These are phyloP conservation scores for Cyberlindnera xylosilytica DNA, from an alignment of 805 yeast species.

Conservation along the genomic window DNA sequence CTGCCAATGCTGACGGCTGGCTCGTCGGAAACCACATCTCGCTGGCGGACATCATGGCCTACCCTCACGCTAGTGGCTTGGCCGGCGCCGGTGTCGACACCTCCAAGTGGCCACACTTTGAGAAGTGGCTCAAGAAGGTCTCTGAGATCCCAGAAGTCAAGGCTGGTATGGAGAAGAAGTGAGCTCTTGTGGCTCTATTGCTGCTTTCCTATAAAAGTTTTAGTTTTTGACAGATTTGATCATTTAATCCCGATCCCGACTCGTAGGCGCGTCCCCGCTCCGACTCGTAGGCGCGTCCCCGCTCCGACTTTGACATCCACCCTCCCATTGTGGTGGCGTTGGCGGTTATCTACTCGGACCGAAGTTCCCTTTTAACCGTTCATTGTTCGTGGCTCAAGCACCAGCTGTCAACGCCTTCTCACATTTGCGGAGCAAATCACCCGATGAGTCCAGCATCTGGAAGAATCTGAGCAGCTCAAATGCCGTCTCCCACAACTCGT, in stretches of 20 bases:
- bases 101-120: slow-evolving; percentile 15
- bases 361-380: too few species aligned
- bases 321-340: too few species aligned
- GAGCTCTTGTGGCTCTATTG: neutral
- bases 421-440: slow-evolving; percentile 19
- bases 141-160: slow-evolving; percentile 12
- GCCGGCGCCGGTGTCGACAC: slow-evolving; percentile 8
- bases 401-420: slow-evolving; percentile 3
- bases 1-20: slow-evolving; percentile 42
- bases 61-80: slow-evolving; percentile 30
- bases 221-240: too few species aligned
- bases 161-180: slow-evolving; percentile 12
- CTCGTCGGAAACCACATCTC: slow-evolving; percentile 58
- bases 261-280: too few species aligned
- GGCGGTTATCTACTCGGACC: too few species aligned
- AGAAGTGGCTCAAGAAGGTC: slow-evolving; percentile 15
- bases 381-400: too few species aligned
- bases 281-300: too few species aligned
- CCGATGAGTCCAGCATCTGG: slow-evolving; percentile 27
- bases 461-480: slow-evolving; percentile 30
- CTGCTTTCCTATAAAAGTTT: too few species aligned
- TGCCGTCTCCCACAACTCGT: slow-evolving; percentile 30
- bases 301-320: too few species aligned
- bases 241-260: too few species aligned
- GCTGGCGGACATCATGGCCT: slow-evolving; percentile 52